Conservation (phyloP, 2,329 filamentous ascomycete species). For the Sclerotinia borealis region DNA sequence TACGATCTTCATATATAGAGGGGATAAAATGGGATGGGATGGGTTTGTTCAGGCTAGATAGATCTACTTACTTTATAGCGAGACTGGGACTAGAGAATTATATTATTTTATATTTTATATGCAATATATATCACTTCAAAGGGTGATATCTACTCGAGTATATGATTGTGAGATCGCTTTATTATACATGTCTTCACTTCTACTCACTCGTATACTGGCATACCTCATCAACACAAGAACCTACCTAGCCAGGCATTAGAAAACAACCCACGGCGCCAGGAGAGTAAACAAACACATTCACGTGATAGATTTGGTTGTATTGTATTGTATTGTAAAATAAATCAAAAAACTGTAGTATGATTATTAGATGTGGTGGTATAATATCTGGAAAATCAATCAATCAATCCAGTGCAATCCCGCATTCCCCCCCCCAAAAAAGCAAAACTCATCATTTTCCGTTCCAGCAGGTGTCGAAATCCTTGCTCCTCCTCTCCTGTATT, state of each 20-base stretch:
- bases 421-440: no score
- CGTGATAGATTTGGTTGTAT: background rate
- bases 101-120: background rate
- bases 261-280: no score
- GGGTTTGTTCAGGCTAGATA: background rate
- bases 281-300: no score
- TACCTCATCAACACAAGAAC: no score
- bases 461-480: background rate
- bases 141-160: no score
- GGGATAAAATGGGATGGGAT: background rate
- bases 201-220: no score
- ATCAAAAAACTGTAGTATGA: background rate
- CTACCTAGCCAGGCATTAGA: no score
- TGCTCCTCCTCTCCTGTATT: no score
- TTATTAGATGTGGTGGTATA: background rate
- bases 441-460: background rate
- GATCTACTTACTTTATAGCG: background rate
- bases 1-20: background rate
- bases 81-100: background rate
- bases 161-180: no score
- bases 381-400: background rate
- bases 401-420: background rate
- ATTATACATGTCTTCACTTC: no score
- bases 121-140: background rate
- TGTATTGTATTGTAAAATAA: no score